A percentile compares a stretch with the other conserved stretches of the same genome.
Evolutionary conservation across 2,329 filamentous ascomycete species (phyloP).

Genomic region (Aureobasidium sp.): DNA sequence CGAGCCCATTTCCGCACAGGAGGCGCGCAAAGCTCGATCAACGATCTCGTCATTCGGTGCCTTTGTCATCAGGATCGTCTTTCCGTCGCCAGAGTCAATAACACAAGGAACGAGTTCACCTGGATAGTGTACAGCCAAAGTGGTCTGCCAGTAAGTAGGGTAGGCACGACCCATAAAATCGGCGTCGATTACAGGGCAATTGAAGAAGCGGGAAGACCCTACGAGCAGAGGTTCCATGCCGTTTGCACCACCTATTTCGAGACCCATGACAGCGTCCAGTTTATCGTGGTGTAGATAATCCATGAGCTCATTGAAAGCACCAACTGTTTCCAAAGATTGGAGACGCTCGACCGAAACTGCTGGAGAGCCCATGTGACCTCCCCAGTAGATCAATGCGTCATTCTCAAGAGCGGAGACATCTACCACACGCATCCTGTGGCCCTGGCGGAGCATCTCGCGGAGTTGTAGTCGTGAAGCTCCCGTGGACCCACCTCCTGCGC

Average conservation of each 20-base stretch:
- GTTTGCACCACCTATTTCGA: slow-evolving; percentile 62
- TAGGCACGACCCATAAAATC: slow-evolving; percentile 41
- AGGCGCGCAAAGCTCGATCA: slow-evolving; percentile 34
- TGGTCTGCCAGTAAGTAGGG: slow-evolving; percentile 39
- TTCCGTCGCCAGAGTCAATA: slow-evolving; percentile 39
- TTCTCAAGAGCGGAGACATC: slow-evolving; percentile 43
- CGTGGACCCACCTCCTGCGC: slow-evolving; percentile 51
- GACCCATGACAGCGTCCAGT: slow-evolving; percentile 50
- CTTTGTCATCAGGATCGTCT: slow-evolving; percentile 35
- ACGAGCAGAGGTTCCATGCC: slow-evolving; percentile 51
- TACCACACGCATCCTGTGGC: slow-evolving; percentile 44
- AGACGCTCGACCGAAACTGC: slow-evolving; percentile 55
- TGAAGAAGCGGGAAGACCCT: slow-evolving; percentile 45
- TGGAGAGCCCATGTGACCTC: slow-evolving; percentile 51
- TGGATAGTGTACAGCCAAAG: slow-evolving; percentile 34
- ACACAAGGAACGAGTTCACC: slow-evolving; percentile 35
- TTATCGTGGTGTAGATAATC: slow-evolving; percentile 36
- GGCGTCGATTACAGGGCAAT: slow-evolving; percentile 34
- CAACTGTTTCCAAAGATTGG: slow-evolving; percentile 43
- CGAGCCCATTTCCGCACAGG: slow-evolving; percentile 19
- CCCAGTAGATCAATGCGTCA: slow-evolving; percentile 46
- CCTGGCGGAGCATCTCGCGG: slow-evolving; percentile 42
- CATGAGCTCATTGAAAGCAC: slow-evolving; percentile 37
- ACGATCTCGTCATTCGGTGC: slow-evolving; percentile 34
- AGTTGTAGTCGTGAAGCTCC: slow-evolving; percentile 45